Evolutionary conservation across 768 basidiomycete species (phyloP).

Genomic region (Termitomyces sp.): DNA sequence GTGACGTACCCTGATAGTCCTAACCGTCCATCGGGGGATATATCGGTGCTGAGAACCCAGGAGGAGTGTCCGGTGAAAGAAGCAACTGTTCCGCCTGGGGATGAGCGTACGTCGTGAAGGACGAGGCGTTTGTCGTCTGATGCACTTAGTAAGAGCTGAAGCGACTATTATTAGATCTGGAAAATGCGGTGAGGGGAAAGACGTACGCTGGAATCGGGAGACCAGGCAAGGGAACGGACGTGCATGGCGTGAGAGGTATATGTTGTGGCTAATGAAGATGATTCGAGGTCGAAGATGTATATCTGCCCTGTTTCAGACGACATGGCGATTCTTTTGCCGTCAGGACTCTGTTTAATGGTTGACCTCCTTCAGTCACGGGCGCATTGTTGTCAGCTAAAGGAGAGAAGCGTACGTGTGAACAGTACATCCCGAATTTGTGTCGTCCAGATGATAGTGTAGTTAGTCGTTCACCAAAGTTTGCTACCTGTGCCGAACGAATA

Average conservation of each 20-base stretch:
- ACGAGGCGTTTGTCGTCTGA: constrained; percentile 93
- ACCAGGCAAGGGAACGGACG: constrained; percentile 87
- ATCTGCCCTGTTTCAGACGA: constrained; percentile 87
- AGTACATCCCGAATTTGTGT: constrained; percentile 75
- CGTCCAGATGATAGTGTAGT: constrained; percentile 61
- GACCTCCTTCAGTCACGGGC: neutral
- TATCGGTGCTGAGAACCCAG: constrained; percentile 83
- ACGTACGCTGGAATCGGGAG: constrained; percentile 80
- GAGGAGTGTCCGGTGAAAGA: constrained; percentile 86
- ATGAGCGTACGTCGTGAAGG: constrained; percentile 83
- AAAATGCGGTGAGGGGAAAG: neutral
- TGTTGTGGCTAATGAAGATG: constrained; percentile 58
- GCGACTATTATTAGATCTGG: neutral
- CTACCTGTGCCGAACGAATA: constrained; percentile 65
- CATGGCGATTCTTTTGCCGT: constrained; percentile 78
- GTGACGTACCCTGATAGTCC: constrained; percentile 71
- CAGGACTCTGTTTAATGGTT: constrained; percentile 64
- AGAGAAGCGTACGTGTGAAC: constrained; percentile 54
- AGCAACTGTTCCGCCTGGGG: constrained; percentile 78
- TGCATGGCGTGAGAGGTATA: constrained; percentile 90
- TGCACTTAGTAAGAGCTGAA: constrained; percentile 81
- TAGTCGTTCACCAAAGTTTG: constrained; percentile 65
- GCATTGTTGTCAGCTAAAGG: neutral
- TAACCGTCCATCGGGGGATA: constrained; percentile 78
- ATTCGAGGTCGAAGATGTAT: constrained; percentile 78